phyloP scores from a whole-genome alignment of 78 protist species.

The Reticulomyxa filosa region DNA sequence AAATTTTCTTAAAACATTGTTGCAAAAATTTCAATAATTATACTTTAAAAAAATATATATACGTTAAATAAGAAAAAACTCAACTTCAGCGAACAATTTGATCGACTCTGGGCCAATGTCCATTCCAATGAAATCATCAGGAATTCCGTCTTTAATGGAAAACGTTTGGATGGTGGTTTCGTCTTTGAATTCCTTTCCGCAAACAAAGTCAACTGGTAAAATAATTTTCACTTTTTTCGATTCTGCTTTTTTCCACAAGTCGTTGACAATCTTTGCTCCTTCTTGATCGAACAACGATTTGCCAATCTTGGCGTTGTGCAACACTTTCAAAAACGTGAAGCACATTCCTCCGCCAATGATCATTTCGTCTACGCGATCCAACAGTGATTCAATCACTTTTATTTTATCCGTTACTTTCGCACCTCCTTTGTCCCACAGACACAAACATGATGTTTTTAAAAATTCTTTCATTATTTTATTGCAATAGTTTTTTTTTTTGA shows the following conservation, averaged over 20 bases:
- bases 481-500: no score
- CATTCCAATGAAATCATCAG: slow-evolving; percentile 87
- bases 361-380: slow-evolving; percentile 37
- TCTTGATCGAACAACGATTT: slow-evolving; percentile 34
- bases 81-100: no score
- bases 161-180: slow-evolving; percentile 25
- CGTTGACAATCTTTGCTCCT: slow-evolving; percentile 19
- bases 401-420: slow-evolving; percentile 19
- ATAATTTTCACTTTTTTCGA: slow-evolving; percentile 25
- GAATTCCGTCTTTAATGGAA: slow-evolving; percentile 25
- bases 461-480: no score
- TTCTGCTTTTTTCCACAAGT: slow-evolving; percentile 18
- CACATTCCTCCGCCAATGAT: slow-evolving; percentile 54
- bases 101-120: slow-evolving; percentile 85
- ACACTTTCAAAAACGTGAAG: slow-evolving; percentile 53
- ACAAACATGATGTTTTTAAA: no score
- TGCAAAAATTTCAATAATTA: no score
- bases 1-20: slow-evolving; percentile 24
- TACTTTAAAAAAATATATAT: no score
- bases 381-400: slow-evolving; percentile 25
- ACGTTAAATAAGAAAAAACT: no score
- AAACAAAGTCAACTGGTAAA: slow-evolving; percentile 28
- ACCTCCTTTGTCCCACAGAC: no score
- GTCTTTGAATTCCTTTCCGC: slow-evolving; percentile 20
- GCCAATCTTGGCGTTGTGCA: slow-evolving; percentile 31